Conservation (phyloP, 2,329 filamentous ascomycete species). For the Fusarium equiseti region DNA sequence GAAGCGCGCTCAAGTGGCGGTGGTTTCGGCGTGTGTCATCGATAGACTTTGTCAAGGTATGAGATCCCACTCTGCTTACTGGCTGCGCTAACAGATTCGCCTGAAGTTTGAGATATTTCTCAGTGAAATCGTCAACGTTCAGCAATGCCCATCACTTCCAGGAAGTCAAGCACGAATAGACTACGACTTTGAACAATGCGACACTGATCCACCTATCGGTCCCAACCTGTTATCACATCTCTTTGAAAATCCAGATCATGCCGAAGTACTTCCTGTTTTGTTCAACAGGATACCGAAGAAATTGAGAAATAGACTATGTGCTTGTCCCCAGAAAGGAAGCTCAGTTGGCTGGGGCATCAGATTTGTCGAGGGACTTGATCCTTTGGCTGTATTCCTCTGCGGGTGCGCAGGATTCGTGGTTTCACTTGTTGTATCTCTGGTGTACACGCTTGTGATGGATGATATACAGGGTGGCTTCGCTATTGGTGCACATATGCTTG, state of each 20-base stretch:
- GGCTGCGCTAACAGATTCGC: accelerated
- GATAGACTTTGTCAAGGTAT: conserved; percentile 16
- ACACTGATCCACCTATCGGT: conserved; percentile 16
- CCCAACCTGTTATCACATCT: conserved; percentile 11
- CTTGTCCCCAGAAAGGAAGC: conserved; percentile 7
- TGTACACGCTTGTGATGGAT: conserved; percentile 1
- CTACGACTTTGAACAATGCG: conserved; percentile 17
- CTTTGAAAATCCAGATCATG: conserved; percentile 23
- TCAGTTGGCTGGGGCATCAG: conserved; percentile 3
- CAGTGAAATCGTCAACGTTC: background rate
- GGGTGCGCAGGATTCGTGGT: background rate
- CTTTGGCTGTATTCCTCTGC: background rate
- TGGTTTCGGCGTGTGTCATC: background rate
- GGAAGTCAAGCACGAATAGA: background rate
- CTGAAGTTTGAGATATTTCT: background rate
- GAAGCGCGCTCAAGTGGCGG: background rate
- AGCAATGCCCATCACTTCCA: background rate
- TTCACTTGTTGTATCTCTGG: background rate
- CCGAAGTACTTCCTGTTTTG: background rate
- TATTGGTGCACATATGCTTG: conserved; percentile 9
- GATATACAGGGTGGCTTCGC: conserved; percentile 21
- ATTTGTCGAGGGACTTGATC: background rate
- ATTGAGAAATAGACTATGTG: background rate
- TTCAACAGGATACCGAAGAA: conserved; percentile 18
- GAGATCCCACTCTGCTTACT: too few relatives aligned